Conservation (phyloP, 208 protist genomes). For the Leishmania aethiopica region DNA sequence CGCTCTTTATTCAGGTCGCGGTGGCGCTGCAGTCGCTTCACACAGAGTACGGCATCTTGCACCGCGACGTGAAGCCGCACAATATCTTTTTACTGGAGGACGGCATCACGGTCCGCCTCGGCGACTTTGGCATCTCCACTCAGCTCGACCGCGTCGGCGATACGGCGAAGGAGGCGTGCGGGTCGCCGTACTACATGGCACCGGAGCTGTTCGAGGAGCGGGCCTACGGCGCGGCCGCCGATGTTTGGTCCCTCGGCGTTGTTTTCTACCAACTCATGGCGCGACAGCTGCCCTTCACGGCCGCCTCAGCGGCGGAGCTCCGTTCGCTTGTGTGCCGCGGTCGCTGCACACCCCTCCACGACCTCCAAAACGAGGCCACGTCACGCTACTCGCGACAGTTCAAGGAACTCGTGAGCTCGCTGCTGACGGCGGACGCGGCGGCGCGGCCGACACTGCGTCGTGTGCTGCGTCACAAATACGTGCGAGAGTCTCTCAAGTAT, state of each 20-base stretch:
- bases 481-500: conserved; percentile 43
- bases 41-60: conserved; percentile 62
- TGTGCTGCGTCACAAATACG: conserved; percentile 57
- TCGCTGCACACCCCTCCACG: conserved; percentile 21
- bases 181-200: conserved; percentile 92
- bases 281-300: conserved; percentile 59
- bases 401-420: conserved; percentile 60
- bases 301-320: conserved; percentile 12
- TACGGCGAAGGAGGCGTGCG: conserved; percentile 70
- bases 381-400: conserved; percentile 51
- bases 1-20: conserved; percentile 70
- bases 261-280: conserved; percentile 93
- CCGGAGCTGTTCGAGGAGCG: conserved; percentile 92
- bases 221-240: conserved; percentile 92
- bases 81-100: conserved; percentile 84
- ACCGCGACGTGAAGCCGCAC: conserved; percentile 90
- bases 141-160: conserved; percentile 48
- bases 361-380: conserved; percentile 1
- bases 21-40: conserved; percentile 77
- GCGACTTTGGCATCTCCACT: conserved; percentile 86
- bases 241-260: conserved; percentile 96
- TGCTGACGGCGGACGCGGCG: conserved; percentile 54
- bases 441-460: conserved; percentile 66
- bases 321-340: conserved; percentile 16
- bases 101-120: conserved; percentile 63